phyloP scores from a whole-genome alignment of 2,329 filamentous ascomycete species.

The Aspergillus pseudotamarii region DNA sequence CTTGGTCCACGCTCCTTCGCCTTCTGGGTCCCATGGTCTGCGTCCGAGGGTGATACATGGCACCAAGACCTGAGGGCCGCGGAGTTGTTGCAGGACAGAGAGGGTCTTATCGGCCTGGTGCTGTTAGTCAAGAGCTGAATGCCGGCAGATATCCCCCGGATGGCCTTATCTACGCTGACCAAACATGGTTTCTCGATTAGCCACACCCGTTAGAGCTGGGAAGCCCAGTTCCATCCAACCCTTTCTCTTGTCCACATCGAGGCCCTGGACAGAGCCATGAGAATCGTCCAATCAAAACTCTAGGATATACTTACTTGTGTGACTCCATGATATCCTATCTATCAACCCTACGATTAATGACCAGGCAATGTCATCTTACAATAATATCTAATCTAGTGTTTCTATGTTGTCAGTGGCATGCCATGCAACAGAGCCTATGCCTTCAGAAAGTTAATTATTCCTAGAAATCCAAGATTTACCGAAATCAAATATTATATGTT shows the following conservation, averaged over 20 bases:
- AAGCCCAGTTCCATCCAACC: not conserved
- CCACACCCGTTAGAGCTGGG: not conserved
- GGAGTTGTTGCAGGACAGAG: constrained; percentile 4
- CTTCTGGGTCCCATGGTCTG: not conserved
- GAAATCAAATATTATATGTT: not conserved
- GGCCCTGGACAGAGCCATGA: not conserved
- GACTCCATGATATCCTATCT: not conserved
- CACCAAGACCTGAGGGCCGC: not conserved
- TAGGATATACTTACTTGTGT: constrained; percentile 17
- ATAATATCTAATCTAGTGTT: constrained; percentile 13
- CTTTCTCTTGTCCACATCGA: not conserved
- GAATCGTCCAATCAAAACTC: constrained; percentile 20
- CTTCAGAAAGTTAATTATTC: constrained; percentile 17
- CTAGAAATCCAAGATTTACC: not conserved
- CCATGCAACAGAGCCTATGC: constrained; percentile 1
- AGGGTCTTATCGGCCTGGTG: not conserved
- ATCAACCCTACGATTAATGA: constrained; percentile 1
- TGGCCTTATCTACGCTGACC: constrained; percentile 5
- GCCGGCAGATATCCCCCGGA: not conserved
- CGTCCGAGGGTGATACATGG: not conserved
- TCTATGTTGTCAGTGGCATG: constrained; percentile 6
- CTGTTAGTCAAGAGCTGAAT: not conserved
- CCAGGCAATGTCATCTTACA: constrained; percentile 8
- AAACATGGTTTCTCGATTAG: not conserved
- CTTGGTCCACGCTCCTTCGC: not conserved